These are phyloP conservation scores for Suaeda aralocaspica DNA, from an alignment of 148 eudicot genomes.

Conservation along the genomic window DNA sequence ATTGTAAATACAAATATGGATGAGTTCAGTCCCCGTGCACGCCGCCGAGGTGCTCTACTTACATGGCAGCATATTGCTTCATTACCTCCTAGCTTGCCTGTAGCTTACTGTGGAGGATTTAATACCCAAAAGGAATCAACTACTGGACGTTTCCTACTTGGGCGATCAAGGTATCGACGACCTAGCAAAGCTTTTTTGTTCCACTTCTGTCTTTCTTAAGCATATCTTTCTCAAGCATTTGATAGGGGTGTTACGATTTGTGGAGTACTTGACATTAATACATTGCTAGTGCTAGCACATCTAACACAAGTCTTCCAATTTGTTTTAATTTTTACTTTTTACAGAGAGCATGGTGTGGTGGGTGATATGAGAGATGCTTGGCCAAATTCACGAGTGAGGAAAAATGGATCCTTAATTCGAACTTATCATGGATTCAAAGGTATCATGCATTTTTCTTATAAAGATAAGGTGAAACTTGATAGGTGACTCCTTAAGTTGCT, in stretches of 20 bases:
- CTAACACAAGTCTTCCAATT: not conserved
- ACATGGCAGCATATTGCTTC: slow-evolving; percentile 99
- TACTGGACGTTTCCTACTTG: slow-evolving; percentile 98
- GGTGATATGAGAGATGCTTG: slow-evolving; percentile 99
- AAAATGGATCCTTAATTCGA: slow-evolving; percentile 76
- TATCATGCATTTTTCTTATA: slow-evolving; percentile 11
- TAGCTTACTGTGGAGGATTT: slow-evolving; percentile 92
- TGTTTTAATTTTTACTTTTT: not conserved
- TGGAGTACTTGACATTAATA: not conserved
- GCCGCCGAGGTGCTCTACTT: slow-evolving; percentile 90
- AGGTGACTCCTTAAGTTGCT: not conserved
- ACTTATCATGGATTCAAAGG: slow-evolving; percentile 99
- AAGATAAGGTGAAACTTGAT: not conserved
- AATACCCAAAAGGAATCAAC: slow-evolving; percentile 98
- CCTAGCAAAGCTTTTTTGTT: not conserved
- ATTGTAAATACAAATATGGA: slow-evolving; percentile 97
- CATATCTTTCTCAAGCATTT: not conserved
- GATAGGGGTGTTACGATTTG: not conserved
- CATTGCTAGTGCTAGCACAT: not conserved
- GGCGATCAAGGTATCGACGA: slow-evolving; percentile 67
- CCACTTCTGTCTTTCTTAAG: not conserved
- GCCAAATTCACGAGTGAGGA: slow-evolving; percentile 92
- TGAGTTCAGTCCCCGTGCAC: slow-evolving; percentile 87
- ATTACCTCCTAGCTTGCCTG: slow-evolving; percentile 93
- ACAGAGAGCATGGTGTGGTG: slow-evolving; percentile 88